Base-by-base conservation (phyloP, 2,329 filamentous ascomycete species). In the Mariannaea elegans region DNA sequence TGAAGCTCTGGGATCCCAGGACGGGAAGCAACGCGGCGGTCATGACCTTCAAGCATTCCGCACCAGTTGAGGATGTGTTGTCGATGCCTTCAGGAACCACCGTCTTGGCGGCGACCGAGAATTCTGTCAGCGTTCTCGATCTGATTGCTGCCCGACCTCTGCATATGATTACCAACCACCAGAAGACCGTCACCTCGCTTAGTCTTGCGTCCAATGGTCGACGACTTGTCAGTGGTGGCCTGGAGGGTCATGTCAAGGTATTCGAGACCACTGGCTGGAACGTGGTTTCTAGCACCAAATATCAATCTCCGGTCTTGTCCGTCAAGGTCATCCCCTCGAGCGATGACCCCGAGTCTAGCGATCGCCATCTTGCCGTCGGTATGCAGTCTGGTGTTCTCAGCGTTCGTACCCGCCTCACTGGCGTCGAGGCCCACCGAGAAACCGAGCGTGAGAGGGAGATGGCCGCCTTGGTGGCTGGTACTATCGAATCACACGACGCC, bases 211-310 rank as follows among this genome's bases (percentile, higher is more conserved):
- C 92, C 42, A 87, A 91, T 67, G 92, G 91, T 45, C 87, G 87
- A 49, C 87, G 95, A 49, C 84, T 99, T 56, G 86, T 99, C 53
- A 94, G 90, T 65, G 95, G 93, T 76, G 93, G 90, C 18, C 83
- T 99, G 44, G 95, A 99, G 75, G 96, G 95, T 9, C 95, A 98
- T 77, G 89, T 98, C 79, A 99, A 99, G 79, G 88, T 99, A 36
- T 98, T 97, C 71, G 94, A 98, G 78, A 97, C 94, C 1, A 89
- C 89, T 1, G 90, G 87, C 49, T 99, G 95, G 95, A 97, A 97
- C 73, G 92, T 98, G 7, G 94, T 98, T n/a, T 90, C 92, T 36
- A 94, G 92, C 50, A 88, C 91, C 61, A 99, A 98, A 78, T 99
- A 98, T 77, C 90, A 93, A 5, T 91, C 93, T 2, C 95, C 95